These are phyloP conservation scores for Candida namnaoensis DNA, from an alignment of 805 yeast genomes.

Conservation along the genomic window DNA sequence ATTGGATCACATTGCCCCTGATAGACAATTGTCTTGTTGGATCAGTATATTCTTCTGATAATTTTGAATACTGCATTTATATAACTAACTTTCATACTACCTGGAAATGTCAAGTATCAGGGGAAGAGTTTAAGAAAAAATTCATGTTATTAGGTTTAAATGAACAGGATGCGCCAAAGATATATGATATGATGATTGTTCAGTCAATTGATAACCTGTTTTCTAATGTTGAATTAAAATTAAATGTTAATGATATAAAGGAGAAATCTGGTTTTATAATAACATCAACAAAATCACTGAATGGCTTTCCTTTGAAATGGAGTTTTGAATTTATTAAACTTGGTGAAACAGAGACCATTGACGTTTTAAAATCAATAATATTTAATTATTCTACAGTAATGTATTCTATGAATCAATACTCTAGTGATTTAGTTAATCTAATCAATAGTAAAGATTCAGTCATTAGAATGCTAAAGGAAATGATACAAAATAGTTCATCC, in stretches of 20 bases:
- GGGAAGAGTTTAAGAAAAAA: slow-evolving; percentile 6
- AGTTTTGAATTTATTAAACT: slow-evolving; percentile 11
- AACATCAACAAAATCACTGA: neutral
- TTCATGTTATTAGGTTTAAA: slow-evolving; percentile 9
- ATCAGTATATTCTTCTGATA: slow-evolving; percentile 6
- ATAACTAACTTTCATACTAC: slow-evolving; percentile 14
- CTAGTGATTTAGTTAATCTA: slow-evolving; percentile 8
- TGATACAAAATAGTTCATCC: slow-evolving; percentile 14
- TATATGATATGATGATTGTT: neutral
- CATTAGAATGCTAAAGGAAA: slow-evolving; percentile 19
- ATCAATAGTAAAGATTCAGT: slow-evolving; percentile 22
- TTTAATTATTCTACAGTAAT: slow-evolving; percentile 13
- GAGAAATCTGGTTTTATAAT: neutral
- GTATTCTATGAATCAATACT: slow-evolving; percentile 11
- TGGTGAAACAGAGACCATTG: slow-evolving; percentile 13
- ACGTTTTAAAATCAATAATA: slow-evolving; percentile 12
- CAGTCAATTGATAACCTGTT: slow-evolving; percentile 9
- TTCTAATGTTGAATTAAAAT: slow-evolving; percentile 9
- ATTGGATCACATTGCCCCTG: neutral
- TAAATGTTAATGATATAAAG: slow-evolving; percentile 7
- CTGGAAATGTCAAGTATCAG: slow-evolving; percentile 15
- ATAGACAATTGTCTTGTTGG: slow-evolving; percentile 10
- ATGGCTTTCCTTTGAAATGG: slow-evolving; percentile 9
- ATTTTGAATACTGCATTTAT: slow-evolving; percentile 7
- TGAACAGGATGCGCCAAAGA: neutral